Conservation (phyloP, 495 filamentous ascomycete genomes). For the Daldinia decipiens region DNA sequence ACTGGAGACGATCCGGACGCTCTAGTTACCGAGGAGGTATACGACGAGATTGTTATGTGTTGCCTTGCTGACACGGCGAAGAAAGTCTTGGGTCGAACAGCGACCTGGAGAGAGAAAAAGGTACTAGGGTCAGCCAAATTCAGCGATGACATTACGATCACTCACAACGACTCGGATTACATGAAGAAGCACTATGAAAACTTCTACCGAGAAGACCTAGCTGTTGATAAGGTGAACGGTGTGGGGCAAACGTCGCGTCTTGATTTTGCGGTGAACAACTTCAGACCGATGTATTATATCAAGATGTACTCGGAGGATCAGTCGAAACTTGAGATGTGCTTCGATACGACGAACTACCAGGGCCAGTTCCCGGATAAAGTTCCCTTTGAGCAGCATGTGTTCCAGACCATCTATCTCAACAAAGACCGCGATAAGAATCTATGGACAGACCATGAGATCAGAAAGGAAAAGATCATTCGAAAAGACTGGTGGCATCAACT, state of each 20-base stretch:
- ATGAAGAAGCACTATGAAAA: slow-evolving; percentile 82
- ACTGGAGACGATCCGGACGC: slow-evolving; percentile 52
- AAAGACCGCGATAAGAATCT: slow-evolving; percentile 67
- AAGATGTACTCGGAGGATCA: slow-evolving; percentile 71
- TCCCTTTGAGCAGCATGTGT: slow-evolving; percentile 70
- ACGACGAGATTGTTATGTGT: slow-evolving; percentile 80
- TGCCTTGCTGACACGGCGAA: slow-evolving; percentile 80
- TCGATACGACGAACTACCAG: slow-evolving; percentile 88
- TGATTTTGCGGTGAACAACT: slow-evolving; percentile 56
- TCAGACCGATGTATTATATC: slow-evolving; percentile 85
- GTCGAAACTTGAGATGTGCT: slow-evolving; percentile 84
- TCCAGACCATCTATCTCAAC: slow-evolving; percentile 86
- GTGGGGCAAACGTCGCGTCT: slow-evolving; percentile 49
- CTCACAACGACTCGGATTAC: slow-evolving; percentile 79
- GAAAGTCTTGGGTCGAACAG: slow-evolving; percentile 68
- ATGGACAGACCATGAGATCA: slow-evolving; percentile 79
- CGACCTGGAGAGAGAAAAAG: slow-evolving; percentile 70
- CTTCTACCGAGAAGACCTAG: slow-evolving; percentile 61
- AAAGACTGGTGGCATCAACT: slow-evolving; percentile 89
- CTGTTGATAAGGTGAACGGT: slow-evolving; percentile 41
- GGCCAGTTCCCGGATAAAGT: slow-evolving; percentile 70
- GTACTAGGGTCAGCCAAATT: slow-evolving; percentile 81
- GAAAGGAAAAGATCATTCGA: slow-evolving; percentile 72
- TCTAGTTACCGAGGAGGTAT: slow-evolving; percentile 55
- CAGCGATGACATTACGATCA: slow-evolving; percentile 85